A percentile compares a stretch with the other conserved stretches of the same genome.
These are phyloP conservation scores for Kondoa malvinella DNA, from an alignment of 768 basidiomycete species.

Conservation along the genomic window DNA sequence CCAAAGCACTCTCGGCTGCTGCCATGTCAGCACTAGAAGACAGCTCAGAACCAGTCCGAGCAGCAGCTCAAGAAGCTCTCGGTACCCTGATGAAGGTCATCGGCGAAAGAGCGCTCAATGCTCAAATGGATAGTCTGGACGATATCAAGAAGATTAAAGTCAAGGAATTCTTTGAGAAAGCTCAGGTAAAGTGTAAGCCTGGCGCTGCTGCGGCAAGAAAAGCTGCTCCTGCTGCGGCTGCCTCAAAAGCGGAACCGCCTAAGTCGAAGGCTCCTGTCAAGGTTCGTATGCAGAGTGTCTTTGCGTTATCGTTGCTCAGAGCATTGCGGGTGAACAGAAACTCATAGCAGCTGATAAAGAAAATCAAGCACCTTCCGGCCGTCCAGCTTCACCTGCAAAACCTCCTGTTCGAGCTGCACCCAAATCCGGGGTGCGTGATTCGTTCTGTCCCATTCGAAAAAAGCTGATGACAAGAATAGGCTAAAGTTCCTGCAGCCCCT, in stretches of 20 bases:
- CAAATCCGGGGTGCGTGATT: slow-evolving; percentile 24
- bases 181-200: slow-evolving; percentile 72
- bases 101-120: slow-evolving; percentile 77
- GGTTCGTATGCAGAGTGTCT: slow-evolving; percentile 19
- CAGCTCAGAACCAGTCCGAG: slow-evolving; percentile 68
- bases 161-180: slow-evolving; percentile 80
- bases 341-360: not conserved
- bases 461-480: slow-evolving; percentile 9
- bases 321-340: too few species aligned
- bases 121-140: slow-evolving; percentile 63
- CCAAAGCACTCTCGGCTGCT: slow-evolving; percentile 64
- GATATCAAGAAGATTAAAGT: slow-evolving; percentile 82
- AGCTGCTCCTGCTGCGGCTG: slow-evolving; percentile 30
- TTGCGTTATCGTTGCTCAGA: too few species aligned
- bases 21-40: slow-evolving; percentile 67
- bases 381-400: not conserved
- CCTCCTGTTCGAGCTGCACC: slow-evolving; percentile 8
- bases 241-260: slow-evolving; percentile 28
- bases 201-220: slow-evolving; percentile 31
- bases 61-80: slow-evolving; percentile 70
- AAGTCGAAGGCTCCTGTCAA: slow-evolving; percentile 15
- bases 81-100: slow-evolving; percentile 93
- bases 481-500: not conserved
- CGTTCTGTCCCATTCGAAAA: slow-evolving; percentile 12
- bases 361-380: slow-evolving; percentile 4